Percentiles rank a stretch among this genome's conserved stretches.
phyloP scores from a whole-genome alignment of 768 basidiomycete genomes.

The Collybia mongolica region DNA sequence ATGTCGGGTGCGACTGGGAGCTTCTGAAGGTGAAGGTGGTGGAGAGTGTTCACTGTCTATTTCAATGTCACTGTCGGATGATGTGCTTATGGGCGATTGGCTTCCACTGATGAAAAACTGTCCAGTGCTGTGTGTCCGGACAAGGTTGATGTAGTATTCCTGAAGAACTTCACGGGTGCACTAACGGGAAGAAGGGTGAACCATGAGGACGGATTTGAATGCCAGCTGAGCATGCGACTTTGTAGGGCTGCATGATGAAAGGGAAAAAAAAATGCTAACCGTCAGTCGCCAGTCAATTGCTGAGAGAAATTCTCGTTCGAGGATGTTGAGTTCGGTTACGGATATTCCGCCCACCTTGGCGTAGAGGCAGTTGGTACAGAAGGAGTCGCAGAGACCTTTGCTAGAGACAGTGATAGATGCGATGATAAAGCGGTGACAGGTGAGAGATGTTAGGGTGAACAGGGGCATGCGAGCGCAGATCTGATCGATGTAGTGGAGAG shows the following conservation, averaged over 20 bases:
- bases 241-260: conserved; percentile 13
- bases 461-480: conserved; percentile 84
- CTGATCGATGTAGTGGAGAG: conserved; percentile 89
- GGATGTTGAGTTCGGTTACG: conserved; percentile 85
- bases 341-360: conserved; percentile 96
- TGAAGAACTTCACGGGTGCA: conserved; percentile 89
- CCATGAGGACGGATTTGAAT: conserved; percentile 24
- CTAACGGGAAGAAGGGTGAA: conserved; percentile 43
- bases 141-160: conserved; percentile 92
- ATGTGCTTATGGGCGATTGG: conserved; percentile 32
- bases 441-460: conserved; percentile 94
- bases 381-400: conserved; percentile 94
- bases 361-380: conserved; percentile 93
- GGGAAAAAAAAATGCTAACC: conserved; percentile 54
- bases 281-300: conserved; percentile 94
- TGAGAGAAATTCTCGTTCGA: conserved; percentile 91
- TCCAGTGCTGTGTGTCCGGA: conserved; percentile 75
- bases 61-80: conserved; percentile 55
- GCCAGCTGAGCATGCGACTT: conserved; percentile 10
- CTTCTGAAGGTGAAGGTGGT: conserved; percentile 46
- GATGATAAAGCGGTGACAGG: conserved; percentile 97
- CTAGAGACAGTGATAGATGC: conserved; percentile 88
- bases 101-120: conserved; percentile 51
- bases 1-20: conserved; percentile 15
- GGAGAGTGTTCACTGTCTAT: conserved; percentile 54